Base-by-base conservation (phyloP, 2,329 filamentous ascomycete genomes). In the Scolecobasidium constrictum region DNA sequence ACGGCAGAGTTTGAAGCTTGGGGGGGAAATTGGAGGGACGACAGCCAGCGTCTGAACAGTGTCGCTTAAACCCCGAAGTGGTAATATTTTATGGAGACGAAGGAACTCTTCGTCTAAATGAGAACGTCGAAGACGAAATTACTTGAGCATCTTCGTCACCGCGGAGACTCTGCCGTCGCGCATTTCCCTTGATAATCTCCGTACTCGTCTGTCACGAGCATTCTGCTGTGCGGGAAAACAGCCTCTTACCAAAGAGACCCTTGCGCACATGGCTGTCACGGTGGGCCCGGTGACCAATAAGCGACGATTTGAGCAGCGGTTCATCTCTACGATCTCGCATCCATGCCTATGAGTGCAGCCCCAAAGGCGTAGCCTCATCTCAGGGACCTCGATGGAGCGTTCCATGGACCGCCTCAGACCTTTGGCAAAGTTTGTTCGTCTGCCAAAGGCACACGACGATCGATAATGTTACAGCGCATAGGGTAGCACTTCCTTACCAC, bases 291-390 rank as follows among this genome's bases (percentile, higher is more conserved):
- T 31, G 26, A 31, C 26, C 26, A 31, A 31, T 31, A 31, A 31
- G 26, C 26, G 26, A 31, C 26, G 26, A 31, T 31, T 31, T n/a
- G 26, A 7, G 26, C 26, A 9, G 26, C 26, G 26, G 26, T 31
- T 31, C 26, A 31, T 31, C 26, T 31, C 26, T 31, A 31, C 26
- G 26, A 31, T 31, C 26, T 31, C n/a, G 26, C 26, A 31, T 31
- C 26, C 26, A 31, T 31, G 26, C n/a, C n/a, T 31, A 9, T 31
- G n/a, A 7, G 9, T 31, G 26, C 26, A 31, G 26, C 26, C 26
- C n/a, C 26, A 31, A 7, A 31, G 9, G 26, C n/a, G 26, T 31
- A 31, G 26, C 26, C 26, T 31, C n/a, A n/a, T n/a, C 26, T n/a
- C n/a, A n/a, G n/a, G n/a, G n/a, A n/a, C n/a, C n/a, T n/a, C n/a